Evolutionary conservation across 1,284 basidiomycete species (phyloP), one percentile per base, ranked within the genome.

Genomic region (Lignosus rhinocerotis): DNA sequence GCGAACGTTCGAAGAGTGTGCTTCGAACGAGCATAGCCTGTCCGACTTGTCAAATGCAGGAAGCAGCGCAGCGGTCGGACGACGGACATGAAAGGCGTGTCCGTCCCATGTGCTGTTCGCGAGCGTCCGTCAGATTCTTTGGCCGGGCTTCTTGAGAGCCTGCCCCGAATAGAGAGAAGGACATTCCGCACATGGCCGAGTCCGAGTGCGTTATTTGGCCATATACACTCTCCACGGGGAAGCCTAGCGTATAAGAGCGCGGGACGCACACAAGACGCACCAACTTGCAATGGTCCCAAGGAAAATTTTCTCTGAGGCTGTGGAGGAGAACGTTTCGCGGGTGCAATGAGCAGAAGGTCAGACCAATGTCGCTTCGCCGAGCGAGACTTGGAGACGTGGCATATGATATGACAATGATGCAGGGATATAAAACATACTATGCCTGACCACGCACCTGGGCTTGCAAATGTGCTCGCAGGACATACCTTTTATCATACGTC

Each of bases 81-180:
- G 38, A 42, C 55, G 58, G 61, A 63, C 53, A 62, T 57, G 56
- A 55, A 58, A 49, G 53, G 50, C 55, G 50, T 58, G 58, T 46
- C 34, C 16, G 25, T 12, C 39, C 46, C 58, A 58, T 56, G 59
- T 58, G 61, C 47, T 34, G 30, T 32, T n/a, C 25, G 36, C 51
- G 44, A 53, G 57, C 53, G 46, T 52, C 43, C 30, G 55, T 25
- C 36, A 17, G 19, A 25, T 25, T 4, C 25, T 25, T 25, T 25
- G 25, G 30, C 45, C 51, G 42, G 50, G 49, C 53, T 43, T 44
- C 34, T 39, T 16, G 43, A 53, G 60, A 44, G 17, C 25, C 38
- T 33, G n/a, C 31, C 19, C 8, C n/a, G 33, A 16, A 34, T n/a
- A 21, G 14, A 49, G 46, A 55, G 43, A 55, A 49, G 53, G 38